Base-by-base conservation (phyloP, 345 rosid species). In the Sapria himalayana region DNA sequence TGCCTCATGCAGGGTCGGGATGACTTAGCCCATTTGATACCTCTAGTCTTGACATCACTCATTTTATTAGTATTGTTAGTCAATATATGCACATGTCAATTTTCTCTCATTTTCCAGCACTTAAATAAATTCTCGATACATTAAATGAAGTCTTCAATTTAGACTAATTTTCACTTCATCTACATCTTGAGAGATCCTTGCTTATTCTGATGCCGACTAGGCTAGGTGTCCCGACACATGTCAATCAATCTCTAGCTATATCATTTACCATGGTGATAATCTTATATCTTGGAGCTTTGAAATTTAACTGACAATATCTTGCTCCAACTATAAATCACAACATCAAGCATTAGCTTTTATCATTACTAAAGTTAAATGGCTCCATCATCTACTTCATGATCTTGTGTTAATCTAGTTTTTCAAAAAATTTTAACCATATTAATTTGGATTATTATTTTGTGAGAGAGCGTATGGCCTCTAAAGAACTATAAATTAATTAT, bases 201-300 rank as follows among this genome's bases (percentile, higher is more conserved):
- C 36, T 33, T 33, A 33, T 12, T 33, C 36, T 8, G n/a, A 33
- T 12, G 12, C 36, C n/a, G 36, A 33, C 14, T 33, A 15, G 36
- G 36, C 36, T 12, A 12, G 36, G 4, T 33, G 36, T 33, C 36
- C 36, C n/a, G 36, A 33, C n/a, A 33, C 36, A 33, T 15, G 36
- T 33, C 36, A 15, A 33, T 33, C 36, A 4, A 12, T 33, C 36
- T 33, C n/a, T 33, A 12, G 36, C 12, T 33, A 33, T 33, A 15
- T 33, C 3, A 33, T 33, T 33, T 33, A 33, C n/a, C 36, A 9
- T 33, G 36, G 36, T 33, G 36, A 33, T 33, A 33, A 33, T 12
- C 36, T 33, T 33, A 15, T 33, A 4, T 33, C 36, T 33, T 33
- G 36, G 36, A 5, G 9, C 9, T 25, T 9, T 9, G 9, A 25